These are phyloP conservation scores for Rhododendron griersonianum DNA, from an alignment of 148 eudicot genomes.

Conservation along the genomic window DNA sequence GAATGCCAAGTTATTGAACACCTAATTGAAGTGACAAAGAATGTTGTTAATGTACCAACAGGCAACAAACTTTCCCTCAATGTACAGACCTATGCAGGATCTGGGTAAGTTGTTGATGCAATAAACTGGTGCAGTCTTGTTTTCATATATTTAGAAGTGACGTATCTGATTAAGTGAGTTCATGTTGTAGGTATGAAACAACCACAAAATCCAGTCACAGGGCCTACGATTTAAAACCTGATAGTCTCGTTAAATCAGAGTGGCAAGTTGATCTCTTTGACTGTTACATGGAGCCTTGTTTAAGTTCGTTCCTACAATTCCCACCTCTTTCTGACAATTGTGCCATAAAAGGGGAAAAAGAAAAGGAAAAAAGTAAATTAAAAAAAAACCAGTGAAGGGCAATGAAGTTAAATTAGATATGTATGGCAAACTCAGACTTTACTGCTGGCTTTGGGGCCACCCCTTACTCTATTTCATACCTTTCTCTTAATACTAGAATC, in stretches of 20 bases:
- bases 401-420: background rate
- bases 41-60: constrained; percentile 4
- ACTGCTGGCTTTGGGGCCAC: background rate
- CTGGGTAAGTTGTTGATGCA: background rate
- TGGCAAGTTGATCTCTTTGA: constrained; percentile 24
- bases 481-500: too few species aligned
- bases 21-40: background rate
- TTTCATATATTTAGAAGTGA: background rate
- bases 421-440: too few species aligned
- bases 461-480: too few species aligned
- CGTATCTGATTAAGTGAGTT: background rate
- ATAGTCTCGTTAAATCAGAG: constrained; percentile 2
- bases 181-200: background rate
- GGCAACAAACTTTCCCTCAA: constrained; percentile 2
- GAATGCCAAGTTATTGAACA: constrained; percentile 7
- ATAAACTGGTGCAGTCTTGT: background rate
- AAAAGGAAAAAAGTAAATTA: too few species aligned
- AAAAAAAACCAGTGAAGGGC: background rate
- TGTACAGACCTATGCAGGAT: background rate
- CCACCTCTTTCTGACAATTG: background rate
- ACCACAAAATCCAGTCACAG: background rate
- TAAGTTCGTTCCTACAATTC: constrained; percentile 7
- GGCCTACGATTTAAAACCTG: background rate
- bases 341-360: too few species aligned
- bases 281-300: constrained; percentile 18